These are phyloP conservation scores for Solanum chmielewskii DNA, from an alignment of 257 asterid genomes.

Conservation along the genomic window DNA sequence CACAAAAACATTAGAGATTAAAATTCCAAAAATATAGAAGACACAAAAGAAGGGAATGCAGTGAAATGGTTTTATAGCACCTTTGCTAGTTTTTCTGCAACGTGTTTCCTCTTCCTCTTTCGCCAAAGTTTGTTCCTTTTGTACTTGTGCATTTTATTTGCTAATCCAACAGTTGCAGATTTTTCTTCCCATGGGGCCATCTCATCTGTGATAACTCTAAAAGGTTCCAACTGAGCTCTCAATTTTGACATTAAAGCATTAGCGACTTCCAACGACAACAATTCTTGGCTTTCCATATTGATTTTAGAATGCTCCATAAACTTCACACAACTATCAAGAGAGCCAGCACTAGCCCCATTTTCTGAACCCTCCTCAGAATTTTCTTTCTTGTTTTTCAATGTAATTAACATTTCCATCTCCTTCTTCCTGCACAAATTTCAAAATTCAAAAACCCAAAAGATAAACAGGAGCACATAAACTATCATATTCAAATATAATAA, in stretches of 20 bases:
- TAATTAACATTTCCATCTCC: slow-evolving; percentile 40
- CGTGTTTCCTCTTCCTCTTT: slow-evolving; percentile 55
- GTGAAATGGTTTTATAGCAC: slow-evolving; percentile 11
- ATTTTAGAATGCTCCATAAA: slow-evolving; percentile 31
- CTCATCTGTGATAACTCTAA: slow-evolving; percentile 58
- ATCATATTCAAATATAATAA: not conserved
- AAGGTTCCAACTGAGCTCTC: slow-evolving; percentile 75
- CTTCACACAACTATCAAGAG: slow-evolving; percentile 22
- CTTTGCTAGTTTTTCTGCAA: slow-evolving; percentile 57
- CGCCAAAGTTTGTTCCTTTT: slow-evolving; percentile 87
- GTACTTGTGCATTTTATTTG: slow-evolving; percentile 56
- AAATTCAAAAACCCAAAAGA: not conserved
- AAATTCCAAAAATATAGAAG: not conserved
- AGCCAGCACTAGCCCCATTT: slow-evolving; percentile 9
- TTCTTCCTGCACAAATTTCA: slow-evolving; percentile 30
- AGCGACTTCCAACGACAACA: slow-evolving; percentile 41
- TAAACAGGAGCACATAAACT: not conserved
- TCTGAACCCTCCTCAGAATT: slow-evolving; percentile 17
- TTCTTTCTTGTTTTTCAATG: slow-evolving; percentile 31
- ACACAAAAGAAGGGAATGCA: not conserved
- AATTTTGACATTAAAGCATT: slow-evolving; percentile 54
- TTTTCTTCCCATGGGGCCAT: slow-evolving; percentile 84
- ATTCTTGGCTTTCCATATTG: slow-evolving; percentile 37
- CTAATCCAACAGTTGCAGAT: slow-evolving; percentile 50
- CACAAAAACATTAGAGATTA: not conserved